Evolutionary conservation across 306 rosid genomes (phyloP), one percentile per base, ranked within the genome.

Genomic region (Lathyrus sativus): DNA sequence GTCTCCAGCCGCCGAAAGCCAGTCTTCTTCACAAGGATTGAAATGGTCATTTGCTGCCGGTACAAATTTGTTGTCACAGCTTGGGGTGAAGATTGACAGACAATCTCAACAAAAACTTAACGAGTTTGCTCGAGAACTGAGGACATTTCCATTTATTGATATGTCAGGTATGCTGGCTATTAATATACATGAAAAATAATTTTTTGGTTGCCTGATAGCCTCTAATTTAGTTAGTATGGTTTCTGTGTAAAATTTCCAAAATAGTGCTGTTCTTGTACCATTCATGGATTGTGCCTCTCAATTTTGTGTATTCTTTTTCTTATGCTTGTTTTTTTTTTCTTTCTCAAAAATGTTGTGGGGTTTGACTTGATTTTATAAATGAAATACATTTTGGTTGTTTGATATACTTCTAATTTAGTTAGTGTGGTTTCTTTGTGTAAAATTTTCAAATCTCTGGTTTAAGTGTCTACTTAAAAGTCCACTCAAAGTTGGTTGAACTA

Each of bases 51-150:
- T 90, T 70, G 82, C 87, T 1, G 78, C 86, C 15, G 96, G 99
- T 24, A 74, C 96, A 11, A 93, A 93, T 70, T 80, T 93, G 86
- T 73, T 88, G 65, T 82, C 97, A 2, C 80, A 86, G 71, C 77
- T 85, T 33, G 85, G 89, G 19, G 91, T 85, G 4, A 90, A 88
- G 91, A 79, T 90, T 66, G 99, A 93, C 31, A 79, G 88, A 66
- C 91, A 90, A 78, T 86, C 95, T 53, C 88, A 85, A 83, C 86
- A 82, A 83, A 93, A 85, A 84, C 93, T 93, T 74, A 88, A 90
- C 55, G 97, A 93, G 56, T 93, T 93, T 74, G 87, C 99, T 24
- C 86, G 85, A 78, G 97, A 88, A 72, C 85, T 93, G 44, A 87
- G 93, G 88, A 53, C 90, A 44, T 88, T 88, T 84, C 74, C 89